These are phyloP conservation scores for Galeopsis tetrahit DNA, from an alignment of 257 asterid genomes.

Conservation along the genomic window DNA sequence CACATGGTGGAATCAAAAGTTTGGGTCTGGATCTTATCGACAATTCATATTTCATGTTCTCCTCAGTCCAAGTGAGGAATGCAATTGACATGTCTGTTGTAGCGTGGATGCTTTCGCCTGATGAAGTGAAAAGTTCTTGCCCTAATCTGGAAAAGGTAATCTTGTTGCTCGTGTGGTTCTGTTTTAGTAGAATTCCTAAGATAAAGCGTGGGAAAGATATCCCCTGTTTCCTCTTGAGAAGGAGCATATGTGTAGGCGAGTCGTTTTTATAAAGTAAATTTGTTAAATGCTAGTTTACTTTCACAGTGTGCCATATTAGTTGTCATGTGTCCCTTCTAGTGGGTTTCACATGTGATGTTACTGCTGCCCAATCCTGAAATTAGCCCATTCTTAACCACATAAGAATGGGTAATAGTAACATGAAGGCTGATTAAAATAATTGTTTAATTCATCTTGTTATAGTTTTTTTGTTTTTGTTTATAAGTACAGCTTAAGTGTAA, in stretches of 20 bases:
- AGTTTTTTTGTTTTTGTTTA: not conserved
- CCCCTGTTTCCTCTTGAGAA: not conserved
- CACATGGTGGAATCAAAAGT: conserved; percentile 59
- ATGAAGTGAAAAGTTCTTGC: conserved; percentile 83
- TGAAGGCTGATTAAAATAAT: not conserved
- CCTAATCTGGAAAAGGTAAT: conserved; percentile 91
- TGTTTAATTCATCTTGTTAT: not conserved
- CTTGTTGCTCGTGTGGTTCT: conserved; percentile 4
- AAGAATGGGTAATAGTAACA: conserved; percentile 8
- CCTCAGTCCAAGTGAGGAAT: conserved; percentile 57
- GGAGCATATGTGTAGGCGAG: not conserved
- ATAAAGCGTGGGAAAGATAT: not conserved
- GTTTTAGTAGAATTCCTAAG: conserved; percentile 8
- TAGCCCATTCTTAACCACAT: not conserved
- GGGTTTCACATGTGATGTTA: not conserved
- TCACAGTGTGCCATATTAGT: not conserved
- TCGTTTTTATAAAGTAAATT: not conserved
- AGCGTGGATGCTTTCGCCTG: conserved; percentile 96
- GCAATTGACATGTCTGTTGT: conserved; percentile 73
- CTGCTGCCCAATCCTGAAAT: not conserved
- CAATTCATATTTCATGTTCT: conserved; percentile 58
- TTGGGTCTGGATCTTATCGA: conserved; percentile 74
- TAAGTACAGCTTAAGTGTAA: not conserved
- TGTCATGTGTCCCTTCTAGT: conserved; percentile 7
- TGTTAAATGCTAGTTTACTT: conserved; percentile 14